Evolutionary conservation across 83 land plant species (phyloP).

Genomic region (Picea engelmannii): DNA sequence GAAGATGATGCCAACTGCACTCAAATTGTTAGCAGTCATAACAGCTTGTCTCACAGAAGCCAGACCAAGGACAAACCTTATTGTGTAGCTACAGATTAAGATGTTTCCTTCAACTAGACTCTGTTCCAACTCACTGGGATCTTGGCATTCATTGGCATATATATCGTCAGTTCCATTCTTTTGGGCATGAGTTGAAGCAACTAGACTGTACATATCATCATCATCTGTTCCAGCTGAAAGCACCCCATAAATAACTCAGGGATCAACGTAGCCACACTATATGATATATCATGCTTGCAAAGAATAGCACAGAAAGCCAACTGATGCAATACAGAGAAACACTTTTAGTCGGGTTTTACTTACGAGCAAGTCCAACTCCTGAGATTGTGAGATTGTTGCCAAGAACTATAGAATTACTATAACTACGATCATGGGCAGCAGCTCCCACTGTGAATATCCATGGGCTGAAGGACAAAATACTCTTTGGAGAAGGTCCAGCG

Average conservation of each 20-base stretch:
- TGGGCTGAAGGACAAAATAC: conserved; percentile 88
- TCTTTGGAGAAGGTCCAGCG: conserved; percentile 73
- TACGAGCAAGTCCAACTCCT: conserved; percentile 90
- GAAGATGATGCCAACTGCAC: conserved; percentile 85
- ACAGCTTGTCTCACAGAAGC: conserved; percentile 78
- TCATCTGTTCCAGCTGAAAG: conserved; percentile 60
- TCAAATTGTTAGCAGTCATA: conserved; percentile 70
- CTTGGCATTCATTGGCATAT: conserved; percentile 94
- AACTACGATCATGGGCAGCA: conserved; percentile 68
- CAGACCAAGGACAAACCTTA: conserved; percentile 84
- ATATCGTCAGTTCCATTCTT: conserved; percentile 49
- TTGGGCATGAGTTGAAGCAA: conserved; percentile 61
- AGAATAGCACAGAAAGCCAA: not conserved
- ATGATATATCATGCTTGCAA: conserved; percentile 1
- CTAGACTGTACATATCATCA: conserved; percentile 44
- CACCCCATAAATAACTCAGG: not conserved
- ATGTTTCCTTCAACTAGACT: conserved; percentile 69
- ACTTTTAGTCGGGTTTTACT: conserved; percentile 23
- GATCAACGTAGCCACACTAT: not conserved
- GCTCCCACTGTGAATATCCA: conserved; percentile 93
- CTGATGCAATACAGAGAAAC: not conserved
- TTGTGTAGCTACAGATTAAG: conserved; percentile 84
- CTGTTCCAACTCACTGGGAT: conserved; percentile 48
- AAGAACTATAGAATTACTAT: conserved; percentile 58
- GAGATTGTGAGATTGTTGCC: conserved; percentile 64